Base-by-base conservation (phyloP, 345 rosid genomes). In the Lepidium africanum region DNA sequence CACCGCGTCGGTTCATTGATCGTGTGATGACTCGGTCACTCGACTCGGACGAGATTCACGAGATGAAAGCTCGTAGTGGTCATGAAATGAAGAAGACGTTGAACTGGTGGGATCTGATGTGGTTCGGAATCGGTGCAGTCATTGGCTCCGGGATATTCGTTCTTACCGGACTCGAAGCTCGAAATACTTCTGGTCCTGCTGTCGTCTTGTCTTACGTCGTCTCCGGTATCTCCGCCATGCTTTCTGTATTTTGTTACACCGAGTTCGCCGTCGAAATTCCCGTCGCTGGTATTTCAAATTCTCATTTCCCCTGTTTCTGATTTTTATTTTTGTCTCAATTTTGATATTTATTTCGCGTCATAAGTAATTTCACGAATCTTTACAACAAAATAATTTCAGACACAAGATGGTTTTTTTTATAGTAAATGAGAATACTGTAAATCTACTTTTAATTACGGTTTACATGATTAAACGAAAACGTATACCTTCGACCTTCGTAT, bases 241-340 rank as follows among this genome's bases (percentile, higher is more conserved):
- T 92, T 9, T 92, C 98, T 2, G 98, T 90, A 7, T 92, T 92
- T 69, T 92, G 97, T 67, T 92, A 92, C 80, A 92, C 97, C 13
- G 98, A 92, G 81, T 92, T 92, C 47, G 98, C 98, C 41, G 97
- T 92, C 3, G 97, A 92, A 74, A 90, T 92, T 47, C 97, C 98
- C 0, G 96, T 92, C 15, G 97, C 96, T 33, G 98, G 91, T 88
- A 76, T 38, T 6, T 6, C 12, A 33, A 39, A 1, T 0, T 17
- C 6, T 30, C 15, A 16, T 32, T 59, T 50, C 2, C 41, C 54
- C 17, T 41, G 27, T 69, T 51, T 62, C 19, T 11, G 2, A 13
- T 10, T 38, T 16, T 11, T 54, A 0, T 33, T 0, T 21, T 21
- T 21, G 23, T 21, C 23, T 1, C 23, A 21, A 21, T 21, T 21